These are phyloP conservation scores for Panellus pusillus DNA, from an alignment of 768 basidiomycete species.

Conservation along the genomic window DNA sequence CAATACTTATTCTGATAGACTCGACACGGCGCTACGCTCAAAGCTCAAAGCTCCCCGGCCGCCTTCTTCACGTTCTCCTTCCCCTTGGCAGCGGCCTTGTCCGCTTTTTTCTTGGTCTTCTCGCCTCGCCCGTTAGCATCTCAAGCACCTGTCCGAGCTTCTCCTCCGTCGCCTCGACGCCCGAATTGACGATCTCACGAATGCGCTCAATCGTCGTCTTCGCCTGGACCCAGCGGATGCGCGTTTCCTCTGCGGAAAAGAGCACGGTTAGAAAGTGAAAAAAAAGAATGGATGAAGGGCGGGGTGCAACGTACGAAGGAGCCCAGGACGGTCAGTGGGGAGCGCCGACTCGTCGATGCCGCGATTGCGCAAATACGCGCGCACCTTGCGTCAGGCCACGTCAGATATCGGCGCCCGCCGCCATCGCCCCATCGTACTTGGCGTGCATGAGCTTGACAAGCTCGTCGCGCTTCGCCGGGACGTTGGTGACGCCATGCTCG, in stretches of 20 bases:
- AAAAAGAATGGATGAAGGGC: too few species aligned
- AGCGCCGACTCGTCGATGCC: conserved; percentile 71
- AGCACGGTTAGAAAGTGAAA: not conserved
- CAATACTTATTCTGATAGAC: too few species aligned
- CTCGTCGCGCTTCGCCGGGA: conserved; percentile 71
- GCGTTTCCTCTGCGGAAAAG: conserved; percentile 78
- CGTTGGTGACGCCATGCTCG: conserved; percentile 65
- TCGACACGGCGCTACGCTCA: too few species aligned
- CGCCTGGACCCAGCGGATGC: conserved; percentile 77
- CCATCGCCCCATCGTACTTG: conserved; percentile 55
- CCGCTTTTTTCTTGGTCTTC: conserved; percentile 26
- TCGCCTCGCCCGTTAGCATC: conserved; percentile 43
- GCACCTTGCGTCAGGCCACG: conserved; percentile 92
- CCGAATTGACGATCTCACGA: conserved; percentile 62
- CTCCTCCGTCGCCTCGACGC: conserved; percentile 76
- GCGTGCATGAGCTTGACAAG: conserved; percentile 69
- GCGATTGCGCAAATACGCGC: conserved; percentile 81
- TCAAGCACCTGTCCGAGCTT: conserved; percentile 53
- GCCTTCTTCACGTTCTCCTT: conserved; percentile 23
- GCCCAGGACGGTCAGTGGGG: conserved; percentile 66
- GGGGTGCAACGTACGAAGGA: conserved; percentile 57
- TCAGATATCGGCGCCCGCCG: conserved; percentile 58
- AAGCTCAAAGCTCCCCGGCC: not conserved
- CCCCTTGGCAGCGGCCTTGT: conserved; percentile 27
- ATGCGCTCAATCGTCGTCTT: conserved; percentile 62